These are phyloP conservation scores for Hypsizygus ulmarius DNA, from an alignment of 1,284 basidiomycete species.

Conservation along the genomic window DNA sequence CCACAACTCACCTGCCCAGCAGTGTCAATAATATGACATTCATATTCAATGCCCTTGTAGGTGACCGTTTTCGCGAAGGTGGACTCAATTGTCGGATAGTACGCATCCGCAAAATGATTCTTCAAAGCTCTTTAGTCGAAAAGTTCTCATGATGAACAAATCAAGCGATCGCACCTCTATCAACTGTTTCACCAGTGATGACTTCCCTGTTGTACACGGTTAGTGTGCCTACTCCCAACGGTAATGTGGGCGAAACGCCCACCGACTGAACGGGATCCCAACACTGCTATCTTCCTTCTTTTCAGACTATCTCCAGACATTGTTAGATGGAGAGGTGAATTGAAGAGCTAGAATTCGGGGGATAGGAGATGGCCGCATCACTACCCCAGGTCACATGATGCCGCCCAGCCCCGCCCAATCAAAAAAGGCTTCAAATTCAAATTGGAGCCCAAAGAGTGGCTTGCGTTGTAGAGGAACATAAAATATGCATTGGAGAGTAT, in stretches of 20 bases:
- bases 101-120: conserved; percentile 50
- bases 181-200: conserved; percentile 51
- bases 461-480: too few species aligned
- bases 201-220: conserved; percentile 39
- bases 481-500: too few species aligned
- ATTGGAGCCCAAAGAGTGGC: too few species aligned
- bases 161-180: conserved; percentile 34
- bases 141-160: conserved; percentile 50
- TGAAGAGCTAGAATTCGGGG: conserved; percentile 6
- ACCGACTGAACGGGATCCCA: conserved; percentile 54
- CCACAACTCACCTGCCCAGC: conserved; percentile 85
- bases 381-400: not conserved
- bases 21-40: conserved; percentile 96
- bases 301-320: conserved; percentile 54
- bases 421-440: too few species aligned
- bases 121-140: conserved; percentile 54
- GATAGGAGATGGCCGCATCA: conserved; percentile 7
- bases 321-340: conserved; percentile 14
- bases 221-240: not conserved
- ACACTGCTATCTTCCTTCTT: conserved; percentile 67
- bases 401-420: too few species aligned
- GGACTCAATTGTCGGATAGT: conserved; percentile 92
- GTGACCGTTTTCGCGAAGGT: conserved; percentile 86
- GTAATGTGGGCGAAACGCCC: conserved; percentile 16
- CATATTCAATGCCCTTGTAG: conserved; percentile 86